These are phyloP conservation scores for Acanthamoeba triangularis DNA, from an alignment of 208 protist species.

Conservation along the genomic window DNA sequence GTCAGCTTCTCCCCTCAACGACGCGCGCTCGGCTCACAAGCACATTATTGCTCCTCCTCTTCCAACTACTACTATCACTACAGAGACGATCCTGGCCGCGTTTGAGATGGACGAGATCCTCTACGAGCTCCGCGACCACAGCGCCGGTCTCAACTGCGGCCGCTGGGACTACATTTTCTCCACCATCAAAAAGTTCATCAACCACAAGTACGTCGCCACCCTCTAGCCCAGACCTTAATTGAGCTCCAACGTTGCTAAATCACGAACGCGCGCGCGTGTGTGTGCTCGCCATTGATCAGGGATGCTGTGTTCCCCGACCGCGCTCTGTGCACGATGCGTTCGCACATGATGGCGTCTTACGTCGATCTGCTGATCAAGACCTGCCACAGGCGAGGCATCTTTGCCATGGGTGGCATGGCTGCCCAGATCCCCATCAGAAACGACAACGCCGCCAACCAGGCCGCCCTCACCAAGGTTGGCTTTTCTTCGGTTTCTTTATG, in stretches of 20 bases:
- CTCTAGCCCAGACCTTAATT: not conserved
- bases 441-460: constrained; percentile 75
- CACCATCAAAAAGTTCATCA: constrained; percentile 89
- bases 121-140: constrained; percentile 89
- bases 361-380: constrained; percentile 89
- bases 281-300: not conserved
- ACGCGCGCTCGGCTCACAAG: too few species aligned
- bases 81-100: constrained; percentile 84
- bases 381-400: constrained; percentile 89
- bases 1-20: too few species aligned
- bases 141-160: constrained; percentile 90
- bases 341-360: constrained; percentile 90
- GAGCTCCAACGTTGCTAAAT: not conserved
- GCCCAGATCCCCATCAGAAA: constrained; percentile 89
- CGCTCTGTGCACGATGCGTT: constrained; percentile 87
- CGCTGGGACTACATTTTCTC: constrained; percentile 92
- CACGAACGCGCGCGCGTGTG: too few species aligned
- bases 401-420: constrained; percentile 91
- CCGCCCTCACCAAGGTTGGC: constrained; percentile 72
- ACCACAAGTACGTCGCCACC: constrained; percentile 78
- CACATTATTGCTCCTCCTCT: too few species aligned
- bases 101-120: constrained; percentile 86
- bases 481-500: not conserved
- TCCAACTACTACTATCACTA: too few species aligned
- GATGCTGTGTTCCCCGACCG: constrained; percentile 84